A percentile compares a stretch with the other conserved stretches of the same genome.
These are phyloP conservation scores for Carex sylvatica DNA, from an alignment of 202 grass and related monocot species.

Conservation along the genomic window DNA sequence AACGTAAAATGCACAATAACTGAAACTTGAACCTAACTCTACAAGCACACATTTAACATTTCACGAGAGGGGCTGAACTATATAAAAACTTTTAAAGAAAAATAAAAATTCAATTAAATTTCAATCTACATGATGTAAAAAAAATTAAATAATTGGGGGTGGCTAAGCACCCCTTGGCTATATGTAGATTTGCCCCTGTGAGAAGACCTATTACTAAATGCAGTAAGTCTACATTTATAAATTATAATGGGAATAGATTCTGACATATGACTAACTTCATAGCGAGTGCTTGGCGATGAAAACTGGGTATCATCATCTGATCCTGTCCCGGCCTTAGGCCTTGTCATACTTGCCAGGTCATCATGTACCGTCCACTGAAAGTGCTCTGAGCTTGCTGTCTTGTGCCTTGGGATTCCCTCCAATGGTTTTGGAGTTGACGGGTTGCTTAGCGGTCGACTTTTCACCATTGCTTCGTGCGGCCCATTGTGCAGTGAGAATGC, in stretches of 20 bases:
- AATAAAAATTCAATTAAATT: too few relatives aligned
- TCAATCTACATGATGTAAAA: too few relatives aligned
- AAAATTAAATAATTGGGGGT: too few relatives aligned
- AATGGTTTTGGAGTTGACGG: neutral
- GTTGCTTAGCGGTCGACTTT: neutral
- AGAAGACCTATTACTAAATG: neutral
- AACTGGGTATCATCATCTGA: conserved; percentile 2
- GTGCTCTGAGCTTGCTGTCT: neutral
- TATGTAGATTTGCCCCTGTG: too few relatives aligned
- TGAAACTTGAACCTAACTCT: too few relatives aligned
- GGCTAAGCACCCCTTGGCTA: too few relatives aligned
- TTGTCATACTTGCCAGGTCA: neutral
- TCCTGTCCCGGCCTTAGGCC: neutral
- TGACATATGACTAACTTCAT: conserved; percentile 1
- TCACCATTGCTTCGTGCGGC: neutral
- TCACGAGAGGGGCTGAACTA: too few relatives aligned
- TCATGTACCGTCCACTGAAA: neutral
- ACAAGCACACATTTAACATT: too few relatives aligned
- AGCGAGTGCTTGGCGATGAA: neutral
- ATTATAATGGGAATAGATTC: neutral
- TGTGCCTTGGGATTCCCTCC: conserved; percentile 11
- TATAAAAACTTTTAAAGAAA: too few relatives aligned
- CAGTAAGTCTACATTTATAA: neutral
- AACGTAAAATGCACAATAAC: too few relatives aligned
- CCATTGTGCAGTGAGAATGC: conserved; percentile 19